These are phyloP conservation scores for Hysterium pulicare DNA, from an alignment of 2,329 filamentous ascomycete genomes.

Conservation along the genomic window DNA sequence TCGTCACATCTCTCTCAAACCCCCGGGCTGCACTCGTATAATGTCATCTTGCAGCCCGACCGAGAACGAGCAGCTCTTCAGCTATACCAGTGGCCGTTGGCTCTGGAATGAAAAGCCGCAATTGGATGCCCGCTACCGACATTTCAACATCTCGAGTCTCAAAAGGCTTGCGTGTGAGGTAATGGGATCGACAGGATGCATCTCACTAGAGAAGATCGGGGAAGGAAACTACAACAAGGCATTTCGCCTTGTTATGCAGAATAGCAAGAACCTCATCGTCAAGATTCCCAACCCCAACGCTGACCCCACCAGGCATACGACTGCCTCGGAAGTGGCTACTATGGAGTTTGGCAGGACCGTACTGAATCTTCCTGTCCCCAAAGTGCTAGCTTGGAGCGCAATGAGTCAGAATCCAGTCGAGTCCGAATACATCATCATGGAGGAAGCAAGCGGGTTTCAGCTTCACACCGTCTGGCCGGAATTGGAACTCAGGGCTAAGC, in stretches of 20 bases:
- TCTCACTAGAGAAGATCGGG: constrained; percentile 17
- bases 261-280: constrained; percentile 20
- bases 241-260: constrained; percentile 14
- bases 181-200: constrained; percentile 13
- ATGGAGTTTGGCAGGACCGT: constrained; percentile 23
- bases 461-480: constrained; percentile 22
- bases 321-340: constrained; percentile 26
- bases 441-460: constrained; percentile 23
- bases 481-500: constrained; percentile 16
- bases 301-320: constrained; percentile 16
- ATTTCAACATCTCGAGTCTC: constrained; percentile 17
- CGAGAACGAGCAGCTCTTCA: constrained; percentile 14
- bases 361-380: constrained; percentile 22
- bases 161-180: constrained; percentile 14
- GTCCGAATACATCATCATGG: constrained; percentile 33
- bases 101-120: constrained; percentile 21
- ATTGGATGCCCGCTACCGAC: constrained; percentile 14
- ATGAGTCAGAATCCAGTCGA: constrained; percentile 21
- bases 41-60: no score
- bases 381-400: constrained; percentile 23
- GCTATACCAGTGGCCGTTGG: constrained; percentile 23
- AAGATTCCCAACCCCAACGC: constrained; percentile 25
- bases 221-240: constrained; percentile 23
- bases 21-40: no score
- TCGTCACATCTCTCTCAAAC: no score